A percentile compares a stretch with the other conserved stretches of the same genome.
These are phyloP conservation scores for Mycena sp. DNA, from an alignment of 1,284 basidiomycete species.

Conservation along the genomic window DNA sequence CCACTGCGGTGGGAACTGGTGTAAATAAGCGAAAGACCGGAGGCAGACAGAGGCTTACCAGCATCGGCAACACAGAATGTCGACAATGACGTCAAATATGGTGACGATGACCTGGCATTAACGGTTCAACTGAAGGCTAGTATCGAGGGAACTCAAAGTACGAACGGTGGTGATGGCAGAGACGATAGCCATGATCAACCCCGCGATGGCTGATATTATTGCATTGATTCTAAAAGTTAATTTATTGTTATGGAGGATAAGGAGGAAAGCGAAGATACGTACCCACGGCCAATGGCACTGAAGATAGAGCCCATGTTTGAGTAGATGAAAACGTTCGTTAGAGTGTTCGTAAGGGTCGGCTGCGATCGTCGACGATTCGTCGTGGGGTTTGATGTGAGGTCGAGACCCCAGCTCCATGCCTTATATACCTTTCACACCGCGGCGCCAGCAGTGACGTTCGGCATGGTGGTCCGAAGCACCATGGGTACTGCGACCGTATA, in stretches of 20 bases:
- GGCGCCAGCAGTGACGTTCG: too few relatives aligned
- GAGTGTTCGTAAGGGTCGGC: too few relatives aligned
- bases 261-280: not conserved
- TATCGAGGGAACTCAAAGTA: slow-evolving; percentile 10
- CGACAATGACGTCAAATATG: slow-evolving; percentile 65
- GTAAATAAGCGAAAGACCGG: too few relatives aligned
- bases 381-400: too few relatives aligned
- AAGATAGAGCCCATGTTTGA: slow-evolving; percentile 7
- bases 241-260: not conserved
- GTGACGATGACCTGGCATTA: slow-evolving; percentile 57
- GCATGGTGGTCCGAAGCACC: too few relatives aligned
- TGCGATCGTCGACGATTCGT: too few relatives aligned
- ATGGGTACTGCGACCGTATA: too few relatives aligned
- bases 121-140: not conserved
- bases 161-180: slow-evolving; percentile 63
- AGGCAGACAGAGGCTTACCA: too few relatives aligned
- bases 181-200: slow-evolving; percentile 65
- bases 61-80: slow-evolving; percentile 71
- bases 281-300: slow-evolving; percentile 7
- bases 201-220: slow-evolving; percentile 64
- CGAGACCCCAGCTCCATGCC: too few relatives aligned
- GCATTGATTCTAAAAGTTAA: slow-evolving; percentile 48
- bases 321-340: too few relatives aligned
- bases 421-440: too few relatives aligned
- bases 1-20: too few relatives aligned